Evolutionary conservation across 2,329 filamentous ascomycete species (phyloP), one percentile per base, ranked within the genome.

Genomic region (Colletotrichum salicis): DNA sequence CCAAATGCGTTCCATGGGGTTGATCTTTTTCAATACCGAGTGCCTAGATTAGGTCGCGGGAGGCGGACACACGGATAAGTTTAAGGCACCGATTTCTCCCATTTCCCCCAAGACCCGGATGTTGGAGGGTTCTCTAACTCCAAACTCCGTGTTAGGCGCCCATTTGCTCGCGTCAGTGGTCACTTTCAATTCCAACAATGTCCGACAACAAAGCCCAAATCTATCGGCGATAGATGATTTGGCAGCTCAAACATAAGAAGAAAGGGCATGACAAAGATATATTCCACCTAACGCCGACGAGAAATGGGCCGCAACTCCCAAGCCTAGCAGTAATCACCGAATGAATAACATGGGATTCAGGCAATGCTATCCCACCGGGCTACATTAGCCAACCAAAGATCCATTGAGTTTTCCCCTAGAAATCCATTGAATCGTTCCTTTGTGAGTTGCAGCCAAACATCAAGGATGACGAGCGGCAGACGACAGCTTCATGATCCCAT

Each of bases 251-350:
- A 24, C 5, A 19, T 3, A 57, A 33, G 13, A n/a, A 15, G 13
- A 27, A 27, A 27, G 27, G 31, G n/a, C 48, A 35, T 7, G 31
- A 1, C 8, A 37, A 29, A 24, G 7, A 13, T 2, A 3, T n/a
- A 12, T 22, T 19, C 54, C 31, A 31, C 60, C 60, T 56, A 64
- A 64, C 62, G 15, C 62, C 62, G 51, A 45, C 6, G n/a, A 7
- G 22, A 62, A 24, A 5, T 15, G n/a, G 19, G 8, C 27, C 10
- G 41, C 10, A 3, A 51, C 27, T 41, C 15, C 27, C 24, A 11
- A 29, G 22, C 15, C 56, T 41, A 41, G 37, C 19, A 41, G 37
- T 19, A 19, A 41, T 19, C 13, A 19, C 37, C 37, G 37, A 3
- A 41, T 41, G 15, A 19, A 15, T 41, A 19, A 41, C 7, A 15